Base-by-base conservation (phyloP, 2,329 filamentous ascomycete species). In the Aspergillus unguis region DNA sequence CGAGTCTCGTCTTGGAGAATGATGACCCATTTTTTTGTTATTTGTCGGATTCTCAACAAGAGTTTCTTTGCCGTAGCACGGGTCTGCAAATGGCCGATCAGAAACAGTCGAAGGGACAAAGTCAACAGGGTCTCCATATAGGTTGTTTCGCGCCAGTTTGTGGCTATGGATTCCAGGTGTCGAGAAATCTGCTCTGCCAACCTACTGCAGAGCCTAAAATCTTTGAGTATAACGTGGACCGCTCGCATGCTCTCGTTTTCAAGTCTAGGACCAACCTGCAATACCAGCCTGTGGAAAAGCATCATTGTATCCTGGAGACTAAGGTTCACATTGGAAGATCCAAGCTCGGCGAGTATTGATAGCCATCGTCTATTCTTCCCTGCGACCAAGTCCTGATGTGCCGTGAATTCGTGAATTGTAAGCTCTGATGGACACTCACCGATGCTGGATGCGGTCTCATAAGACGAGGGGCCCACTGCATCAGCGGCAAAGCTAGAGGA, bases 71-170 rank as follows among this genome's bases (percentile, higher is more conserved):
- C 59, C 1, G 50, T 41, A 35, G 28, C 44, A 5, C 51, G 50
- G 1, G 43, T 32, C 4, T 55, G 42, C 52, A 60, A 31, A 65
- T 59, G 25, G 44, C 58, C 47, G 61, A 74, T 1, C 65, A 59
- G 62, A 11, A 58, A 61, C 1, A 74, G 23, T 2, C 80, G 75
- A 0, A 83, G 61, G 0, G 72, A 60, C 0, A 87, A 58, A 0
- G 75, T 80, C 4, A 86, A 73, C 1, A 86, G 49, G 0, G 78
- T 73, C 4, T 82, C 77, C 82, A 88, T 86, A 10, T 76, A 74
- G 47, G 80, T 66, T 0, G 69, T 71, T 55, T 88, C 85, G 0
- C 83, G 75, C 80, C 83, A 86, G 41, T 83, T 87, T 0, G 70
- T 65, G 0, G 65, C 62, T 6, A 88, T 77, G 0, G 65, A 61